Conservation (phyloP, 495 filamentous ascomycete genomes). For the Aspergillus taichungensis region DNA sequence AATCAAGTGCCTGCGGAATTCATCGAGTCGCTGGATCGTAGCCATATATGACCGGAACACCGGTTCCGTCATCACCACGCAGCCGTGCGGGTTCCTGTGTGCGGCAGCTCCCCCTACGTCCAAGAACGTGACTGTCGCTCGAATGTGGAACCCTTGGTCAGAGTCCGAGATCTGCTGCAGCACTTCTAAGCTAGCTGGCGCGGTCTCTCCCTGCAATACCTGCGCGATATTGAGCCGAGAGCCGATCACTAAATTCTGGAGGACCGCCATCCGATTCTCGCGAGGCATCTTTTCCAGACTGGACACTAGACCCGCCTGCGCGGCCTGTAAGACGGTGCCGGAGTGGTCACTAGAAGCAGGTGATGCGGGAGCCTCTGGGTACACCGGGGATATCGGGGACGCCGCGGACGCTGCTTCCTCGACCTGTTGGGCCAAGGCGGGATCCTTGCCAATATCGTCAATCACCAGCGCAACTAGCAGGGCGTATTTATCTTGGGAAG, state of each 20-base stretch:
- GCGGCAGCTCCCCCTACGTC: constrained; percentile 31
- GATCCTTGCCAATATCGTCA: constrained; percentile 36
- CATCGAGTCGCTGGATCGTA: constrained; percentile 12
- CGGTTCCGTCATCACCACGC: constrained; percentile 22
- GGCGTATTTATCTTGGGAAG: constrained; percentile 13
- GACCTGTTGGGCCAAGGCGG: constrained; percentile 13
- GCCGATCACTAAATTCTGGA: constrained; percentile 30
- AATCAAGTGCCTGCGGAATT: constrained; percentile 7
- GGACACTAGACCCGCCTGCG: constrained; percentile 7
- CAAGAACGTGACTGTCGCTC: constrained; percentile 23
- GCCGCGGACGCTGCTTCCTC: background rate
- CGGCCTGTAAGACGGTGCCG: constrained; percentile 21
- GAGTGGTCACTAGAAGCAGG: constrained; percentile 17
- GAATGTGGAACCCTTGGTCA: constrained; percentile 19
- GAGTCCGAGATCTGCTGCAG: constrained; percentile 11
- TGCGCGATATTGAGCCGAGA: constrained; percentile 31
- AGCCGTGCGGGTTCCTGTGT: constrained; percentile 23
- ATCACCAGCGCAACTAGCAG: constrained; percentile 25
- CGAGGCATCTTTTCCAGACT: background rate
- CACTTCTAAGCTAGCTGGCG: constrained; percentile 14
- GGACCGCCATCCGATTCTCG: constrained; percentile 10
- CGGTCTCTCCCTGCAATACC: constrained; percentile 26
- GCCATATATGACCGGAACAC: constrained; percentile 20
- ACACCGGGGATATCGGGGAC: too few relatives aligned
- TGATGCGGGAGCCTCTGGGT: too few relatives aligned